Percentiles rank a stretch among this genome's conserved stretches.
These are phyloP conservation scores for Hamamelis virginiana DNA, from an alignment of 164 flowering plant genomes.

Conservation along the genomic window DNA sequence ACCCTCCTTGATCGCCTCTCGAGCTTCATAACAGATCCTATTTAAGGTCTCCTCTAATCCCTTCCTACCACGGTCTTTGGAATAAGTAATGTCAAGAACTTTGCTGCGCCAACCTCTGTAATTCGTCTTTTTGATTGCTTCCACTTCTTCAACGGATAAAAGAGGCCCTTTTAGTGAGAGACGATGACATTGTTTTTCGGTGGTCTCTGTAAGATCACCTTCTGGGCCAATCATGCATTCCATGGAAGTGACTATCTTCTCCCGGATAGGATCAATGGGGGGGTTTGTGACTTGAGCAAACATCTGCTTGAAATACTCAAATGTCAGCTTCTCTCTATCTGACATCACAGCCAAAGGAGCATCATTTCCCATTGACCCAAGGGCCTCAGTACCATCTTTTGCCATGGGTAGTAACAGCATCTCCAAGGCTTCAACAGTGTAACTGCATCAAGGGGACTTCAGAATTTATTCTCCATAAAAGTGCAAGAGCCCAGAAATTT, in stretches of 20 bases:
- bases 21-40: conserved; percentile 88
- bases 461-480: neutral
- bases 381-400: conserved; percentile 95
- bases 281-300: conserved; percentile 99
- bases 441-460: conserved; percentile 45
- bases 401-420: conserved; percentile 98
- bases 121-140: conserved; percentile 89
- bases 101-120: conserved; percentile 94
- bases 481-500: neutral
- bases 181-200: conserved; percentile 92
- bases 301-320: conserved; percentile 99
- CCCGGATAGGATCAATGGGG: conserved; percentile 98
- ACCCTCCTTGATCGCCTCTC: conserved; percentile 81
- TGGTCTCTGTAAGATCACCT: conserved; percentile 95
- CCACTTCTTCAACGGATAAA: conserved; percentile 77
- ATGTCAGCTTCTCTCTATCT: conserved; percentile 83
- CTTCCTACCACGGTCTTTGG: conserved; percentile 69
- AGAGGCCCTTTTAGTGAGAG: conserved; percentile 93
- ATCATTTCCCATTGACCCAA: conserved; percentile 99
- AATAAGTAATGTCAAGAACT: conserved; percentile 88
- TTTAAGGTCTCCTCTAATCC: conserved; percentile 94
- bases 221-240: conserved; percentile 99
- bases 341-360: conserved; percentile 99
- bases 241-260: conserved; percentile 97
- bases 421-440: conserved; percentile 90